phyloP scores from a whole-genome alignment of 2,329 filamentous ascomycete genomes.

The Emydomyces testavorans region DNA sequence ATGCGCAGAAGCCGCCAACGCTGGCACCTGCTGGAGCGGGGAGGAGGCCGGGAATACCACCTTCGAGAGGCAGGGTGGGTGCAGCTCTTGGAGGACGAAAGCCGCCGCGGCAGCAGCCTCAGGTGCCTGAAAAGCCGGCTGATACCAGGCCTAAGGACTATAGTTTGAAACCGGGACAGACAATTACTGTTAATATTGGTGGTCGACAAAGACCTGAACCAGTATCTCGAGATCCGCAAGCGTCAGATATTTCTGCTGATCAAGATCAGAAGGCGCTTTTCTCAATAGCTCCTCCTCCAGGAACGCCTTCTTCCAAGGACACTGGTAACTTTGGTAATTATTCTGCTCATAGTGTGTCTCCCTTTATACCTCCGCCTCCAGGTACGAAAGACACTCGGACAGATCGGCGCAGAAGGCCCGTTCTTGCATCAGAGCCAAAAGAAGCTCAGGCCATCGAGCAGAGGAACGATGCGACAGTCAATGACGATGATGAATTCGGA shows the following conservation, averaged over 20 bases:
- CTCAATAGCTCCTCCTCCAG: constrained; percentile 58
- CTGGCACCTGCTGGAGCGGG: background rate
- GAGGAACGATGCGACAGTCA: constrained; percentile 25
- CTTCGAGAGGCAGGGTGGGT: constrained; percentile 1
- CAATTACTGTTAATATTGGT: constrained; percentile 68
- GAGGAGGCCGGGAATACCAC: constrained; percentile 6
- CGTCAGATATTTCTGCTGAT: constrained; percentile 17
- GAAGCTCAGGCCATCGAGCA: constrained; percentile 33
- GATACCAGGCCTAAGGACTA: constrained; percentile 52
- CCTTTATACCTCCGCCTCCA: constrained; percentile 55
- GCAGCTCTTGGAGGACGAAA: background rate
- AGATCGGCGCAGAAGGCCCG: constrained; percentile 47
- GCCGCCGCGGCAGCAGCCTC: constrained; percentile 14
- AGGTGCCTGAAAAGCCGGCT: constrained; percentile 36
- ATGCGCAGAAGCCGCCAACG: background rate
- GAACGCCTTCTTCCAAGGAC: constrained; percentile 1
- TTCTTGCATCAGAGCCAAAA: constrained; percentile 41
- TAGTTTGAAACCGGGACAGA: constrained; percentile 80
- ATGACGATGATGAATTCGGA: constrained; percentile 78
- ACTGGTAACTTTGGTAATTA: background rate
- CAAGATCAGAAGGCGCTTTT: constrained; percentile 46
- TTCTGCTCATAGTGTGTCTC: constrained; percentile 18
- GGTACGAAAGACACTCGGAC: constrained; percentile 40
- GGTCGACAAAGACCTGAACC: constrained; percentile 38
- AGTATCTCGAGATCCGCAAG: constrained; percentile 18